A percentile compares a stretch with the other conserved stretches of the same genome.
These are phyloP conservation scores for Gnetum montanum DNA, from an alignment of 75 land plant genomes.

Conservation along the genomic window DNA sequence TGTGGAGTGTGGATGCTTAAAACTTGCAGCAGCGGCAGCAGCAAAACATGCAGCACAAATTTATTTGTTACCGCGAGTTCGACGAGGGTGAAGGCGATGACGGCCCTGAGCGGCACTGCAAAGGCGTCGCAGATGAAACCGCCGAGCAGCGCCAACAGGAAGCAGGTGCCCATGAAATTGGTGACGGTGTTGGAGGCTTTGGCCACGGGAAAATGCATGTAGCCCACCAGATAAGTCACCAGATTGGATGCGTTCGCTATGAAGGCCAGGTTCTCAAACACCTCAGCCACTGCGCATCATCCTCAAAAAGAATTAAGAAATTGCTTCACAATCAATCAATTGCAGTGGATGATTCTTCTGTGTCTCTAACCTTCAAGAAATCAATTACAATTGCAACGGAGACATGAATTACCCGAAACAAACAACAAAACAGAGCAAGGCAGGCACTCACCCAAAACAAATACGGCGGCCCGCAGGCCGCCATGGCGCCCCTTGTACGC, in stretches of 20 bases:
- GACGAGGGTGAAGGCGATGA: conserved; percentile 29
- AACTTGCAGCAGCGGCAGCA: background rate
- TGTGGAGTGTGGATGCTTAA: background rate
- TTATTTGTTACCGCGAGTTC: conserved; percentile 34
- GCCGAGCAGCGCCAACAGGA: conserved; percentile 58
- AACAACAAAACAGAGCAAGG: too few relatives aligned
- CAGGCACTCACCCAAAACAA: background rate
- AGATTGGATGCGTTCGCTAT: conserved; percentile 52
- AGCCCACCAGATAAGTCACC: conserved; percentile 36
- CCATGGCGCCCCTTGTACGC: background rate
- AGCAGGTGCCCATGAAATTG: conserved; percentile 70
- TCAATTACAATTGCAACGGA: too few relatives aligned
- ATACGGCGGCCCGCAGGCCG: background rate
- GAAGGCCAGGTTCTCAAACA: conserved; percentile 21
- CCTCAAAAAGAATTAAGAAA: too few relatives aligned
- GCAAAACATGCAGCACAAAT: background rate
- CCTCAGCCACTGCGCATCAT: conserved; percentile 21
- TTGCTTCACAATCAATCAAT: too few relatives aligned
- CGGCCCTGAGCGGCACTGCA: conserved; percentile 31
- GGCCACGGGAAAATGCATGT: conserved; percentile 47
- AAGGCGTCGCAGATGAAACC: conserved; percentile 65
- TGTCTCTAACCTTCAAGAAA: too few relatives aligned
- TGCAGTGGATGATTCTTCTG: too few relatives aligned
- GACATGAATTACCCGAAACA: too few relatives aligned
- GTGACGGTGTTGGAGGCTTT: conserved; percentile 44